phyloP scores from a whole-genome alignment of 306 rosid genomes.

The Lathyrus aphaca region DNA sequence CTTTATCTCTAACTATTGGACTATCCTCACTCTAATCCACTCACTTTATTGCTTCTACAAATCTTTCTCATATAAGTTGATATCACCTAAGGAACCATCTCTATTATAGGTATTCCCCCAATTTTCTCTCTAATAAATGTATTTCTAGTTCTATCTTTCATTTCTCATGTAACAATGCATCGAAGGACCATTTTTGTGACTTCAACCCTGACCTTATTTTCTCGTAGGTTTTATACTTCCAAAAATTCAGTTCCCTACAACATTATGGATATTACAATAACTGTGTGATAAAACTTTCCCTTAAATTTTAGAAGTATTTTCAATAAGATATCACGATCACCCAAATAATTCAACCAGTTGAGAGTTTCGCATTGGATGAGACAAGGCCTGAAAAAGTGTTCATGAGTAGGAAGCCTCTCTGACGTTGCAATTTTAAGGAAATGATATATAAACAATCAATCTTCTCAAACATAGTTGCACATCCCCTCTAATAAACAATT shows the following conservation, averaged over 20 bases:
- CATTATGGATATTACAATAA: neutral
- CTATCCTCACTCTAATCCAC: neutral
- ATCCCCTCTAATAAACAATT: slow-evolving; percentile 13
- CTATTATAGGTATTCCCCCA: neutral
- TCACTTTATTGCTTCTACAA: neutral
- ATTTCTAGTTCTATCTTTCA: neutral
- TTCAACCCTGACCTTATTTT: neutral
- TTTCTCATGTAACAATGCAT: neutral
- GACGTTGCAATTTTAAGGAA: slow-evolving; percentile 10
- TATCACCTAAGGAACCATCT: neutral
- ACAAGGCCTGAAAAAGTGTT: neutral
- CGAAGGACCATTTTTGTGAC: neutral
- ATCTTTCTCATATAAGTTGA: neutral
- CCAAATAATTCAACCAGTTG: neutral
- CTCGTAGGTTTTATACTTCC: neutral
- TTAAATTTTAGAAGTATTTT: neutral
- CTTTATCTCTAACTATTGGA: neutral
- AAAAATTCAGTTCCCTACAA: neutral
- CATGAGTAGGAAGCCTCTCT: neutral
- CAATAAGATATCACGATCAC: neutral
- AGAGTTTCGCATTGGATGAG: neutral
- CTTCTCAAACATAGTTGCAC: slow-evolving; percentile 2
- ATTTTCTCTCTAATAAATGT: neutral
- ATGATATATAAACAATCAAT: slow-evolving; percentile 8
- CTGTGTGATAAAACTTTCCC: neutral